These are phyloP conservation scores for Yamadazyma ubonensis DNA, from an alignment of 805 yeast genomes.

Conservation along the genomic window DNA sequence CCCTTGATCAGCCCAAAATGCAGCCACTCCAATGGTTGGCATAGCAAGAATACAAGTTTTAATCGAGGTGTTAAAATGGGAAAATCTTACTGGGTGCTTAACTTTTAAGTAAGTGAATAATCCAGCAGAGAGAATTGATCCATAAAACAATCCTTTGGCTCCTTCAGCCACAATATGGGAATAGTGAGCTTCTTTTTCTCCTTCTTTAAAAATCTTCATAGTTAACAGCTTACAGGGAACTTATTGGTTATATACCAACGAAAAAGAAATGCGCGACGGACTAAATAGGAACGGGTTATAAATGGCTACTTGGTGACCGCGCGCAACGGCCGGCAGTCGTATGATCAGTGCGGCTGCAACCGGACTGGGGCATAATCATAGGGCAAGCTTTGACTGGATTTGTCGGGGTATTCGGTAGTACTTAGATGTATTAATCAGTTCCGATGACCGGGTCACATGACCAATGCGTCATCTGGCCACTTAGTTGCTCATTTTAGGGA, in stretches of 20 bases:
- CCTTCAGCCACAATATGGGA: constrained; percentile 37
- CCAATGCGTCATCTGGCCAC: no score
- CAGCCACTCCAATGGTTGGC: constrained; percentile 39
- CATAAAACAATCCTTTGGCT: constrained; percentile 38
- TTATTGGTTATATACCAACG: no score
- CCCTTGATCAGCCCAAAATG: constrained; percentile 46
- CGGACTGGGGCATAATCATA: no score
- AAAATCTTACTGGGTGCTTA: constrained; percentile 34
- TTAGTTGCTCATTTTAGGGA: no score
- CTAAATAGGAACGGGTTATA: constrained; percentile 2
- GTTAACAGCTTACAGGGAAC: no score
- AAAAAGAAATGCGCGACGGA: constrained; percentile 7
- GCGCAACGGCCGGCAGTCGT: no score
- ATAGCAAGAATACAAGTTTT: constrained; percentile 37
- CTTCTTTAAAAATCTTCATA: constrained; percentile 39
- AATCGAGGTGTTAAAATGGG: constrained; percentile 36
- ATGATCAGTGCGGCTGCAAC: no score
- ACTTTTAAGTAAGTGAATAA: constrained; percentile 31
- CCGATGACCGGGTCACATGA: no score
- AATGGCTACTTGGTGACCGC: constrained; percentile 7
- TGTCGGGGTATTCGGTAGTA: no score
- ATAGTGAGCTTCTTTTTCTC: constrained; percentile 41
- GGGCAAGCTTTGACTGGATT: no score
- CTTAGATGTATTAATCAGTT: no score
- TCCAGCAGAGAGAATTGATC: constrained; percentile 31